phyloP scores from a whole-genome alignment of 2,329 filamentous ascomycete species.

The Aspergillus tanneri region DNA sequence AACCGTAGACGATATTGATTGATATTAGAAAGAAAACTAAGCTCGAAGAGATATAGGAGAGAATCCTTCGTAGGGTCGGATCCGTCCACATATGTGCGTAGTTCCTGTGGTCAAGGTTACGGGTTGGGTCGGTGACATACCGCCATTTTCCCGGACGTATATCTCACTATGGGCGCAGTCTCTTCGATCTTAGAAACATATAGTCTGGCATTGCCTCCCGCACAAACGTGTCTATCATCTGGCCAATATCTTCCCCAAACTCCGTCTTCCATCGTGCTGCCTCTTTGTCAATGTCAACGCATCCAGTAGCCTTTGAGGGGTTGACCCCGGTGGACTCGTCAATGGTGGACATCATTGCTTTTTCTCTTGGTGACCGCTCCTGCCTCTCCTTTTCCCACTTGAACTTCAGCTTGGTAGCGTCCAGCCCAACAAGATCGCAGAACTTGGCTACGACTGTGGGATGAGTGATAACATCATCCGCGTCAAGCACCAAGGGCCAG shows the following conservation, averaged over 20 bases:
- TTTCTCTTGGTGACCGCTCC: no score
- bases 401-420: slow-evolving; percentile 11
- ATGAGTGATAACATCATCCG: slow-evolving; percentile 29
- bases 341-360: not conserved
- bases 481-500: slow-evolving; percentile 26
- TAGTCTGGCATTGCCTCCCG: slow-evolving; percentile 13
- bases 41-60: no score
- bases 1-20: no score
- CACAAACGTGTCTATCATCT: slow-evolving; percentile 5
- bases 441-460: slow-evolving; percentile 17
- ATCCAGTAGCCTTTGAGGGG: not conserved
- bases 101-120: no score
- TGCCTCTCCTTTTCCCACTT: not conserved
- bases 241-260: slow-evolving; percentile 17
- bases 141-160: no score
- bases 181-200: slow-evolving; percentile 5
- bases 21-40: no score
- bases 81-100: no score
- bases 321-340: not conserved
- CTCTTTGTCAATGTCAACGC: slow-evolving; percentile 23
- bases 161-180: not conserved
- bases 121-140: no score
- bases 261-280: slow-evolving; percentile 26
- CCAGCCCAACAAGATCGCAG: slow-evolving; percentile 20
- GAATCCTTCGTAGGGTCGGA: no score